Percentiles rank a stretch among this genome's conserved stretches.
Conservation (phyloP, 208 protist genomes). For the Herpetomonas tarakana region DNA sequence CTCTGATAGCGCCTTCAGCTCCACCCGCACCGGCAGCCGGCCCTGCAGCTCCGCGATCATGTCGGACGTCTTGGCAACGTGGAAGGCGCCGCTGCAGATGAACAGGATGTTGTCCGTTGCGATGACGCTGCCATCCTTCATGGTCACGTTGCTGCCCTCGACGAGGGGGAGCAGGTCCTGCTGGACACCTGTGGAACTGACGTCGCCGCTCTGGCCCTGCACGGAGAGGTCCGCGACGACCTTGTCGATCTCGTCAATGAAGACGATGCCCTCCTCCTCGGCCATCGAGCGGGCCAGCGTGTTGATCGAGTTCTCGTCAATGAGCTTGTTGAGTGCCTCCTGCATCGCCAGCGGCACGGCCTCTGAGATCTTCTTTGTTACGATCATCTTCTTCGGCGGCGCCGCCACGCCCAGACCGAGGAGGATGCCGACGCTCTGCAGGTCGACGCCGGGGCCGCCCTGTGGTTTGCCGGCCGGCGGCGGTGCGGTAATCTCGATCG, state of each 20-base stretch:
- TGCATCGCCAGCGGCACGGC: slow-evolving; percentile 82
- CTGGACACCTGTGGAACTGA: slow-evolving; percentile 95
- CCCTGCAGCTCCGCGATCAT: slow-evolving; percentile 96
- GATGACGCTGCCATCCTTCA: slow-evolving; percentile 95
- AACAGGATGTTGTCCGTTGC: slow-evolving; percentile 98
- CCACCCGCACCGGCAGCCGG: slow-evolving; percentile 97
- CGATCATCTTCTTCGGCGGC: slow-evolving; percentile 34
- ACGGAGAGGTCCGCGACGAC: slow-evolving; percentile 70
- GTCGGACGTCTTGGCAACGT: slow-evolving; percentile 88
- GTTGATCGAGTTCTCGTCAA: slow-evolving; percentile 87
- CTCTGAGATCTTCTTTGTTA: slow-evolving; percentile 73
- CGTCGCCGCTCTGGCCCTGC: slow-evolving; percentile 62
- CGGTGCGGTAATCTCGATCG: slow-evolving; percentile 61
- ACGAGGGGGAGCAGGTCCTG: slow-evolving; percentile 97
- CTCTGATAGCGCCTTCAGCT: slow-evolving; percentile 95
- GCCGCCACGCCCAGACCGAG: slow-evolving; percentile 52
- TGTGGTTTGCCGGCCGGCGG: slow-evolving; percentile 26
- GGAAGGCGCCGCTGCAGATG: slow-evolving; percentile 97
- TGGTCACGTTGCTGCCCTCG: slow-evolving; percentile 94
- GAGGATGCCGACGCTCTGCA: slow-evolving; percentile 65
- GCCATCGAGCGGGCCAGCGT: slow-evolving; percentile 72
- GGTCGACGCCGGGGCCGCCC: slow-evolving; percentile 30
- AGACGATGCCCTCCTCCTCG: slow-evolving; percentile 97
- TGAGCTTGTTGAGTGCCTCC: slow-evolving; percentile 86
- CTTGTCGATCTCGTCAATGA: slow-evolving; percentile 99